These are phyloP conservation scores for Biscogniauxia marginata DNA, from an alignment of 2,329 filamentous ascomycete genomes.

Conservation along the genomic window DNA sequence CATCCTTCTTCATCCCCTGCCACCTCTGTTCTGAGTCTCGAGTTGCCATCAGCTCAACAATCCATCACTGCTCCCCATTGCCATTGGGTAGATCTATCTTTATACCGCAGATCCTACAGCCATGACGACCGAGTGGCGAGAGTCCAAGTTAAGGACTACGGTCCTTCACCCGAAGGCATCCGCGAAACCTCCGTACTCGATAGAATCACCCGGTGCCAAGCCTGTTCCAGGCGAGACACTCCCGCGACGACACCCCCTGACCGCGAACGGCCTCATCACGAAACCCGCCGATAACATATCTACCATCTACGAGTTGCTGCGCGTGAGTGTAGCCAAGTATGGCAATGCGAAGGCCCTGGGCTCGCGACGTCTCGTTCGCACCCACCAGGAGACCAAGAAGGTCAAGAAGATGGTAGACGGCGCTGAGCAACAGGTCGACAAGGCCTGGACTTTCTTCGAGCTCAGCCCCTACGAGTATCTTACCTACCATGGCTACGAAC, in stretches of 20 bases:
- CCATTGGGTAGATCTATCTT: too few relatives aligned
- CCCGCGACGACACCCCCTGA: constrained; percentile 63
- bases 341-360: constrained; percentile 67
- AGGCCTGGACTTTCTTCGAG: constrained; percentile 88
- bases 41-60: not conserved
- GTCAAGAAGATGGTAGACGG: constrained; percentile 86
- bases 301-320: constrained; percentile 76
- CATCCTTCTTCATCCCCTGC: not conserved
- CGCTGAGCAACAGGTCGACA: constrained; percentile 75
- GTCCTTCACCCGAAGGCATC: constrained; percentile 44
- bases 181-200: constrained; percentile 64
- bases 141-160: constrained; percentile 29
- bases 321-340: constrained; percentile 62
- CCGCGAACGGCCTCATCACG: constrained; percentile 60
- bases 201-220: constrained; percentile 64
- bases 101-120: too few relatives aligned
- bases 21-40: not conserved
- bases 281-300: constrained; percentile 63
- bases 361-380: constrained; percentile 70
- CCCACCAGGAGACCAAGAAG: constrained; percentile 82
- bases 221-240: constrained; percentile 72
- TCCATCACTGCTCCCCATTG: too few relatives aligned
- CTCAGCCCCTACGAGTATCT: constrained; percentile 75
- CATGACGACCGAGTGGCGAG: constrained; percentile 32
- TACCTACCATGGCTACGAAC: constrained; percentile 76